These are phyloP conservation scores for Yarrowia sp. DNA, from an alignment of 805 yeast species.

Conservation along the genomic window DNA sequence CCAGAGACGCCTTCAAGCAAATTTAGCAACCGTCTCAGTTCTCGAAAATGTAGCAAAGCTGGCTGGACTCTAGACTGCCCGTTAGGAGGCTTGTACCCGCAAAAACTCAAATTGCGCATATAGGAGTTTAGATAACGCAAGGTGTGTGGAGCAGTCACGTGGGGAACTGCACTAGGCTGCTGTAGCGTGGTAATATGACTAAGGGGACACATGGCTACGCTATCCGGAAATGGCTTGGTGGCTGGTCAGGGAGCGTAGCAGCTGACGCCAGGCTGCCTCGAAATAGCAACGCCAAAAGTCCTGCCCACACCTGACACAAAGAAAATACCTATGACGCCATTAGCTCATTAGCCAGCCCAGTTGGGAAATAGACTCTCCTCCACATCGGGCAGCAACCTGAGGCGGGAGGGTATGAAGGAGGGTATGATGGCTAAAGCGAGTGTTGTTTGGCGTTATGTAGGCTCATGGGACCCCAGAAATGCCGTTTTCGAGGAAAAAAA, in stretches of 20 bases:
- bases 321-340: slow-evolving; percentile 2
- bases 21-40: not conserved
- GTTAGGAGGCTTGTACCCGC: slow-evolving; percentile 17
- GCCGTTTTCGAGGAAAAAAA: not conserved
- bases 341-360: slow-evolving; percentile 17
- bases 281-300: not conserved
- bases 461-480: too few relatives aligned
- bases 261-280: not conserved
- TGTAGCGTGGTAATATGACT: not conserved
- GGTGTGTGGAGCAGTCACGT: slow-evolving; percentile 16
- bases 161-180: slow-evolving; percentile 1
- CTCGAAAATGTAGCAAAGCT: slow-evolving; percentile 11
- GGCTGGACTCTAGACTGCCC: slow-evolving; percentile 10
- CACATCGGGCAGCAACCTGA: slow-evolving; percentile 2
- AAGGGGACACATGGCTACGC: too few relatives aligned
- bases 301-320: not conserved
- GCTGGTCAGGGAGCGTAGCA: not conserved
- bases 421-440: too few relatives aligned
- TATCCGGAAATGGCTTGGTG: not conserved
- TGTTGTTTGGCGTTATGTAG: too few relatives aligned
- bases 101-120: slow-evolving; percentile 18
- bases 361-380: not conserved
- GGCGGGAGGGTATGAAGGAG: not conserved
- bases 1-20: not conserved
- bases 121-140: slow-evolving; percentile 23